A percentile compares a stretch with the other conserved stretches of the same genome.
These are phyloP conservation scores for Fusarium sulawesiense DNA, from an alignment of 2,329 filamentous ascomycete genomes.

Conservation along the genomic window DNA sequence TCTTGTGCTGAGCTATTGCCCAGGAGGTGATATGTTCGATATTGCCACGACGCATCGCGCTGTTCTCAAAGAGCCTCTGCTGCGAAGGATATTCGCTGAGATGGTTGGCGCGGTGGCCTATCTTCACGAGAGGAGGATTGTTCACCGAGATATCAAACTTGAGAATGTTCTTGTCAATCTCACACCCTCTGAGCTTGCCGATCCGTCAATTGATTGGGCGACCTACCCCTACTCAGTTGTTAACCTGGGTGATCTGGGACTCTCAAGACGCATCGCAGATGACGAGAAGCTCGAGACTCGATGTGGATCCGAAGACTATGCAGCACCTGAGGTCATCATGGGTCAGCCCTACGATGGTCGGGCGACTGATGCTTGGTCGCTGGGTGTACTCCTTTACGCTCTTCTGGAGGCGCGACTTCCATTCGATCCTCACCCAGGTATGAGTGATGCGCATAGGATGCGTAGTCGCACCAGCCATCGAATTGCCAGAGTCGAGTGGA, in stretches of 20 bases:
- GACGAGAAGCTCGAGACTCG: slow-evolving; percentile 92
- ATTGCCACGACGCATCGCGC: slow-evolving; percentile 80
- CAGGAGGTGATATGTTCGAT: slow-evolving; percentile 95
- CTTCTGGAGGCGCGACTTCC: slow-evolving; percentile 92
- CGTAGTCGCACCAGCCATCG: slow-evolving; percentile 87
- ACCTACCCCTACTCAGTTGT: slow-evolving; percentile 84
- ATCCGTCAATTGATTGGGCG: slow-evolving; percentile 73
- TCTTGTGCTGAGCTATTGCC: slow-evolving; percentile 89
- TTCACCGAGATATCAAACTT: slow-evolving; percentile 97
- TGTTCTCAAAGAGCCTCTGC: slow-evolving; percentile 73
- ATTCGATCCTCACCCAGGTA: slow-evolving; percentile 88
- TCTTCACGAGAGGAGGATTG: slow-evolving; percentile 85
- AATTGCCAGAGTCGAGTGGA: slow-evolving; percentile 96
- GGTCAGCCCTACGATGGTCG: slow-evolving; percentile 94
- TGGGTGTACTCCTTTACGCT: slow-evolving; percentile 93
- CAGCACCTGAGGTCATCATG: slow-evolving; percentile 94
- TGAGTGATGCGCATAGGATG: slow-evolving; percentile 80
- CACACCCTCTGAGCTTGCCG: slow-evolving; percentile 73
- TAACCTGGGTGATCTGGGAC: slow-evolving; percentile 90
- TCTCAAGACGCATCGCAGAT: slow-evolving; percentile 85
- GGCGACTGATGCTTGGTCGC: slow-evolving; percentile 91
- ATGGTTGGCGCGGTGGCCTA: slow-evolving; percentile 87
- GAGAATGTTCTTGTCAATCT: slow-evolving; percentile 95
- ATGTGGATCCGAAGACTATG: slow-evolving; percentile 97
- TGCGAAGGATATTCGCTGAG: slow-evolving; percentile 90